Percentiles rank a stretch among this genome's conserved stretches.
Conservation (phyloP, 2,329 filamentous ascomycete species). For the Colletotrichum shisoi region DNA sequence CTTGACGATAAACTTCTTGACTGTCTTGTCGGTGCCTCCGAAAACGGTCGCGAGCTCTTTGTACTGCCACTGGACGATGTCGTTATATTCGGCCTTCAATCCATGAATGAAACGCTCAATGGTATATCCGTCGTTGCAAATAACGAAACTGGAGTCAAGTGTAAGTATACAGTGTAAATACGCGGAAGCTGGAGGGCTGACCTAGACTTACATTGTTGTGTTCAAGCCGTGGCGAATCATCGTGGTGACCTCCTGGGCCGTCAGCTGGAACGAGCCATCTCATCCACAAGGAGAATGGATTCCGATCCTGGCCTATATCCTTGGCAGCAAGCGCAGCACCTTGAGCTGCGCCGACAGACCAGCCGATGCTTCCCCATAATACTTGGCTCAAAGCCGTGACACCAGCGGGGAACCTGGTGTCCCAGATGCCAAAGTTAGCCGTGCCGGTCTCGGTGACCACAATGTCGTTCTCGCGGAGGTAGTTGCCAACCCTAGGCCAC, state of each 20-base stretch:
- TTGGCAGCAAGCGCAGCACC: slow-evolving; percentile 77
- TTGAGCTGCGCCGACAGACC: slow-evolving; percentile 66
- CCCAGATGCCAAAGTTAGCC: slow-evolving; percentile 86
- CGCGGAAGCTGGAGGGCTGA: too few relatives aligned
- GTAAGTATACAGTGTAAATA: slow-evolving; percentile 39
- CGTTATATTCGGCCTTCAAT: slow-evolving; percentile 80
- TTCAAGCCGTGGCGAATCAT: slow-evolving; percentile 79
- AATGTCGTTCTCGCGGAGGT: slow-evolving; percentile 75
- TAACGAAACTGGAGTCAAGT: slow-evolving; percentile 67
- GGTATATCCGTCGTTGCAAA: slow-evolving; percentile 88
- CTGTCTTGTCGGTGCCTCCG: slow-evolving; percentile 64
- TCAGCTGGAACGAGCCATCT: slow-evolving; percentile 86
- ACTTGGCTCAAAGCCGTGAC: slow-evolving; percentile 84
- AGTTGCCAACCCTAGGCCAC: slow-evolving; percentile 79
- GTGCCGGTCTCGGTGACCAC: slow-evolving; percentile 89
- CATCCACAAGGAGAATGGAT: slow-evolving; percentile 87
- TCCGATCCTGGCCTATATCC: slow-evolving; percentile 65
- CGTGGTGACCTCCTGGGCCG: slow-evolving; percentile 82
- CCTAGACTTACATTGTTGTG: slow-evolving; percentile 73
- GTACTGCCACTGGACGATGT: slow-evolving; percentile 79
- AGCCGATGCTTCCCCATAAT: slow-evolving; percentile 73
- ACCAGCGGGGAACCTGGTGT: slow-evolving; percentile 78
- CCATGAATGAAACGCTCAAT: slow-evolving; percentile 91
- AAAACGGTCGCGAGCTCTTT: slow-evolving; percentile 73
- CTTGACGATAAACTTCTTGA: slow-evolving; percentile 71